Evolutionary conservation across 768 basidiomycete genomes (phyloP).

Genomic region (Phaeolepiota aurea): DNA sequence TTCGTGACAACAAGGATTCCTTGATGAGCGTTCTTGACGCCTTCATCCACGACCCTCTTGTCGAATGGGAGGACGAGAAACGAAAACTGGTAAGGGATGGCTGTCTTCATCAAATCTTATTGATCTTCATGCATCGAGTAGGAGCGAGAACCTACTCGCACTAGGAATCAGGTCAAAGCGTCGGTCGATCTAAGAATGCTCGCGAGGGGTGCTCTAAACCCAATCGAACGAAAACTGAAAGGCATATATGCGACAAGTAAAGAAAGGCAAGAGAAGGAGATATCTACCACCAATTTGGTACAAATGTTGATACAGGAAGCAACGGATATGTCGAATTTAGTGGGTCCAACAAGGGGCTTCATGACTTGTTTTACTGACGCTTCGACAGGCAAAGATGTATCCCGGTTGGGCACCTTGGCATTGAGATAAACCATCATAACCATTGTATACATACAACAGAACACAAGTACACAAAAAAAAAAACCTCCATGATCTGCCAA

Average conservation of each 20-base stretch:
- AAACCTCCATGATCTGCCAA: background rate
- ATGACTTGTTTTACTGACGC: background rate
- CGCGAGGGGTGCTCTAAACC: slow-evolving; percentile 68
- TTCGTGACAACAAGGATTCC: slow-evolving; percentile 87
- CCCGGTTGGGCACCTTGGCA: slow-evolving; percentile 85
- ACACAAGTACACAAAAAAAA: slow-evolving; percentile 4
- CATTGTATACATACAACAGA: slow-evolving; percentile 6
- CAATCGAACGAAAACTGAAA: slow-evolving; percentile 79
- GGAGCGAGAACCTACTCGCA: slow-evolving; percentile 34
- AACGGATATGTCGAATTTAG: slow-evolving; percentile 61
- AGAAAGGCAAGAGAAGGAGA: slow-evolving; percentile 44
- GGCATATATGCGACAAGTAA: slow-evolving; percentile 55
- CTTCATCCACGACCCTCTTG: slow-evolving; percentile 93
- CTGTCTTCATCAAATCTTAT: background rate
- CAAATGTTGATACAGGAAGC: slow-evolving; percentile 90
- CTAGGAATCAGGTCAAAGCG: slow-evolving; percentile 33
- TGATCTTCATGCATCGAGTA: slow-evolving; percentile 8
- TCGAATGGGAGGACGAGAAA: slow-evolving; percentile 89
- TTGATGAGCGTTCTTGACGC: slow-evolving; percentile 95
- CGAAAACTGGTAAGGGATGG: slow-evolving; percentile 42
- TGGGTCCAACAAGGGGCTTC: slow-evolving; percentile 11
- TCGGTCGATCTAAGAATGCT: slow-evolving; percentile 53
- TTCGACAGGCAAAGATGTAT: slow-evolving; percentile 76
- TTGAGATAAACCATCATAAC: slow-evolving; percentile 20
- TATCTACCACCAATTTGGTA: slow-evolving; percentile 81